A percentile compares a stretch with the other conserved stretches of the same genome.
These are phyloP conservation scores for Thraustotheca clavata DNA, from an alignment of 352 stramenopile species.

Conservation along the genomic window DNA sequence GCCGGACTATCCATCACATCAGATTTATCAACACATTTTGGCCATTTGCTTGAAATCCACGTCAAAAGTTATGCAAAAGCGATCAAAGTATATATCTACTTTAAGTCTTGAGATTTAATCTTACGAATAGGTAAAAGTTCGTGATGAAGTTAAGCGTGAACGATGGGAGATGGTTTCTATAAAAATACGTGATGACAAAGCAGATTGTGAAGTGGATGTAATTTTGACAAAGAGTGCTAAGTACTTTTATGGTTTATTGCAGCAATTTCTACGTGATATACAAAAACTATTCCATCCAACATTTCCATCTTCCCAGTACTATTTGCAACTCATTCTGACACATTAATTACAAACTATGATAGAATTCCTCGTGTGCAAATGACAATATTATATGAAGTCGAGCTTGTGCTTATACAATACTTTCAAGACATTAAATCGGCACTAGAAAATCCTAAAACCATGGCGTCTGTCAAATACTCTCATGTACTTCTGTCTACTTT, in stretches of 20 bases:
- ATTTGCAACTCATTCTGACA: too few species aligned
- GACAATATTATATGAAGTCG: conserved; percentile 5
- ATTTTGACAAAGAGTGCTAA: conserved; percentile 70
- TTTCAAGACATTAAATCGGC: conserved; percentile 19
- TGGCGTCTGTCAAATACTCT: conserved; percentile 14
- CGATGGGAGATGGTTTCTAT: conserved; percentile 67
- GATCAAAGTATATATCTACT: conserved; percentile 44
- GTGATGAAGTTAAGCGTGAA: conserved; percentile 74
- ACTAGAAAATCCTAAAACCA: conserved; percentile 17
- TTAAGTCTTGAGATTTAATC: background rate
- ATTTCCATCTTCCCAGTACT: conserved; percentile 65
- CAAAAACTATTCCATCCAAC: conserved; percentile 73
- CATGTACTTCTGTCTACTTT: background rate
- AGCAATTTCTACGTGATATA: conserved; percentile 70
- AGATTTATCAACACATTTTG: conserved; percentile 56
- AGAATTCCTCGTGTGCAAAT: background rate
- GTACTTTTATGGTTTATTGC: conserved; percentile 68
- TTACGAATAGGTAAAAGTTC: conserved; percentile 9
- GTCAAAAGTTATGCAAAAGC: conserved; percentile 54
- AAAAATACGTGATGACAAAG: conserved; percentile 63
- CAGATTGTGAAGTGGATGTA: conserved; percentile 58
- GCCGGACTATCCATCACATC: conserved; percentile 64
- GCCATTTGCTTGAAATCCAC: conserved; percentile 46
- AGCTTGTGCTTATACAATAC: conserved; percentile 16
- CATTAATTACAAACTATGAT: background rate